These are phyloP conservation scores for Uronychia binucleata DNA, from an alignment of 73 alveolate genomes.

Conservation along the genomic window DNA sequence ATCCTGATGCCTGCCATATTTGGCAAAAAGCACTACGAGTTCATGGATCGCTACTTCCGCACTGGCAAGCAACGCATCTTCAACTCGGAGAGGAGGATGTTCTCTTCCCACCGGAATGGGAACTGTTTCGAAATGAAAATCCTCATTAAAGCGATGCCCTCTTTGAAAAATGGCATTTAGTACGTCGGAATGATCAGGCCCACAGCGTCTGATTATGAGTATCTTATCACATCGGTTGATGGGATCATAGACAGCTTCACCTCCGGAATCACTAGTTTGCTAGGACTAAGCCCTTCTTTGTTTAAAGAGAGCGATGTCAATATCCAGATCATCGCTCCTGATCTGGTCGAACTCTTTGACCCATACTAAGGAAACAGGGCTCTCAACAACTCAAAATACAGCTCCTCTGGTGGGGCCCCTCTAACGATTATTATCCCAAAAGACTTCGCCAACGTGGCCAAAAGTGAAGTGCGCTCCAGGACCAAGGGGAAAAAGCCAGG, in stretches of 20 bases:
- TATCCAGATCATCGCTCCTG: conserved; percentile 46
- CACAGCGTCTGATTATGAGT: conserved; percentile 21
- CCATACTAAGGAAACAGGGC: conserved; percentile 20
- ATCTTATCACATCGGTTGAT: conserved; percentile 38
- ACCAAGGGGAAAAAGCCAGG: conserved; percentile 14
- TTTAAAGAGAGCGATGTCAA: conserved; percentile 49
- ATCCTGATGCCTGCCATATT: conserved; percentile 55
- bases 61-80: conserved; percentile 47
- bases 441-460: conserved; percentile 33
- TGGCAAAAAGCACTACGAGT: conserved; percentile 44
- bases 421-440: conserved; percentile 38
- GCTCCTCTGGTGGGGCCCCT: conserved; percentile 32
- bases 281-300: conserved; percentile 36
- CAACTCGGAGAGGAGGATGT: conserved; percentile 35
- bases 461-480: conserved; percentile 21
- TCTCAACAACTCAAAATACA: conserved; percentile 17
- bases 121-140: conserved; percentile 51
- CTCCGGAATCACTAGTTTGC: conserved; percentile 34
- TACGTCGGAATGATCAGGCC: conserved; percentile 57
- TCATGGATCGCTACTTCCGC: conserved; percentile 51
- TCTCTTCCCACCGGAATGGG: conserved; percentile 52
- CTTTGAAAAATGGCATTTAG: conserved; percentile 31
- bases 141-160: conserved; percentile 44
- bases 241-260: conserved; percentile 45
- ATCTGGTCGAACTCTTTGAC: conserved; percentile 19